phyloP scores from a whole-genome alignment of 805 yeast species.

The Saccharomycopsis vini region DNA sequence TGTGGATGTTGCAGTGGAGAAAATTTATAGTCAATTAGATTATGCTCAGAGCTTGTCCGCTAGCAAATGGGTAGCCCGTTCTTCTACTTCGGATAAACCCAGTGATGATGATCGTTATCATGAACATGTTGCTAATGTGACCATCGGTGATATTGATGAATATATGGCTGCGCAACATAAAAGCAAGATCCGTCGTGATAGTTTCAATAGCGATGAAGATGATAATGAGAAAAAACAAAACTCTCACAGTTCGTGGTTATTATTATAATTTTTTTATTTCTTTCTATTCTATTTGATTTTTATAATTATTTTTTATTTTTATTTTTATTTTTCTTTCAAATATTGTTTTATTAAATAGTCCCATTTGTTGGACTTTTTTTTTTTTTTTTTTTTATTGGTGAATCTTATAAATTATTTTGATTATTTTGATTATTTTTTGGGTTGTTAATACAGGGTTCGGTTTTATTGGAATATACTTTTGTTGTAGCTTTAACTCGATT shows the following conservation, averaged over 20 bases:
- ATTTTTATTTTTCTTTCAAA: neutral
- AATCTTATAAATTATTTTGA: neutral
- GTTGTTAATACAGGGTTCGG: neutral
- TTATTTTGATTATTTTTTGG: neutral
- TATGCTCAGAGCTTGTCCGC: conserved; percentile 52
- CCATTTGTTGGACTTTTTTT: neutral
- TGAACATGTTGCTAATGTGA: neutral
- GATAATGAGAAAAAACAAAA: neutral
- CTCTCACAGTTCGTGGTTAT: conserved; percentile 9
- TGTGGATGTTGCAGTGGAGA: conserved; percentile 62
- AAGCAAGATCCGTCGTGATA: neutral
- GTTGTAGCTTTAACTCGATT: too few species aligned
- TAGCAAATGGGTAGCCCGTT: neutral
- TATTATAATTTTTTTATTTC: neutral
- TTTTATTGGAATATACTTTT: too few species aligned
- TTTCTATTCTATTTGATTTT: neutral
- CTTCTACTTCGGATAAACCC: too few species aligned
- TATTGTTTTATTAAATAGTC: neutral
- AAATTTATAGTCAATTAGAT: conserved; percentile 71
- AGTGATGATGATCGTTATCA: too few species aligned
- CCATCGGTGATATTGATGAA: conserved; percentile 9
- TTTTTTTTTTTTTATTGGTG: neutral
- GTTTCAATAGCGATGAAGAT: neutral
- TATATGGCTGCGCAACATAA: neutral
- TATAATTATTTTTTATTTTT: neutral